These are phyloP conservation scores for Phytophthora nicotianae DNA, from an alignment of 352 stramenopile genomes.

Conservation along the genomic window DNA sequence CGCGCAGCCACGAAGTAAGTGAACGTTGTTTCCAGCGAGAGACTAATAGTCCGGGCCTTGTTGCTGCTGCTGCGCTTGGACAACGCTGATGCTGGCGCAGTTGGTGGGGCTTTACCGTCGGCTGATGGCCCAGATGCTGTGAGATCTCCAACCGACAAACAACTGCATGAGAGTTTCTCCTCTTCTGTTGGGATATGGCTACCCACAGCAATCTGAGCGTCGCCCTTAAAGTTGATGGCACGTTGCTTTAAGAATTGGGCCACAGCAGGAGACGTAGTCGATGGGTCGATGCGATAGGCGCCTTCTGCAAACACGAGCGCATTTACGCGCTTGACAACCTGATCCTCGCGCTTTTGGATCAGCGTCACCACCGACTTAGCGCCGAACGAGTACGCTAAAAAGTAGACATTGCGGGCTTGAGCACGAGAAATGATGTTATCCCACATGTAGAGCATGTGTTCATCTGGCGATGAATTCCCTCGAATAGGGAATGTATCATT, in stretches of 20 bases:
- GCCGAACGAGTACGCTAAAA: constrained; percentile 75
- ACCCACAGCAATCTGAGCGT: constrained; percentile 47
- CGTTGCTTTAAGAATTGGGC: constrained; percentile 64
- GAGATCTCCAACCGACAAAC: constrained; percentile 66
- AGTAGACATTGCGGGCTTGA: constrained; percentile 59
- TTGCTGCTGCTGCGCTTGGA: constrained; percentile 67
- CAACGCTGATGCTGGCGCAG: constrained; percentile 32
- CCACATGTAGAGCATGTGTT: constrained; percentile 80
- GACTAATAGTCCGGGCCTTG: constrained; percentile 77
- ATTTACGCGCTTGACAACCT: constrained; percentile 58
- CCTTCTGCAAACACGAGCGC: constrained; percentile 75
- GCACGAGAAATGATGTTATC: constrained; percentile 73
- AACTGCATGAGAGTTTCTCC: constrained; percentile 67
- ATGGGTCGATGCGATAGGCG: constrained; percentile 61
- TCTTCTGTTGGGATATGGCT: constrained; percentile 56
- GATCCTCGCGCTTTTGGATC: constrained; percentile 63
- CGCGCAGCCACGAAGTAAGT: constrained; percentile 71
- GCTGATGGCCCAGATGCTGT: constrained; percentile 28
- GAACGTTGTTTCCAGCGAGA: constrained; percentile 73
- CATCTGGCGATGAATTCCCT: constrained; percentile 60
- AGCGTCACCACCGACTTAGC: constrained; percentile 73
- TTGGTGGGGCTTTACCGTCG: constrained; percentile 25
- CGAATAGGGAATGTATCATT: constrained; percentile 66
- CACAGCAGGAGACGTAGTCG: constrained; percentile 54
- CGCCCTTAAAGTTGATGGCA: constrained; percentile 81